phyloP scores from a whole-genome alignment of 2,329 filamentous ascomycete species.

The Ceratocystis cubensis region DNA sequence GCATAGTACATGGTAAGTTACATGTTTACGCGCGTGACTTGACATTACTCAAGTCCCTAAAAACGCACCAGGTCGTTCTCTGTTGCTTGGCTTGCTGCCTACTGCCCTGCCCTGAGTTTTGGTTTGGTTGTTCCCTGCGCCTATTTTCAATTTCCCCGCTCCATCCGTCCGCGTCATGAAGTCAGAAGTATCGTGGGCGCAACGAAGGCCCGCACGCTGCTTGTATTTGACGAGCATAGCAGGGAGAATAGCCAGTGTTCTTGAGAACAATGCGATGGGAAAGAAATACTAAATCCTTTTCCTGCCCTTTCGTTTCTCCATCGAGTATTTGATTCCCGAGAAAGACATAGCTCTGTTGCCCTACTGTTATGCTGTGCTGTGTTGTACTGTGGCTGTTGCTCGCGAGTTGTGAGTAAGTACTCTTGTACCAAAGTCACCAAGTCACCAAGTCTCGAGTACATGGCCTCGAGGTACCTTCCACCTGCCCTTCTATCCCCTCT shows the following conservation, averaged over 20 bases:
- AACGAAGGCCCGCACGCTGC: neutral
- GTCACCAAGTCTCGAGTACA: constrained; percentile 10
- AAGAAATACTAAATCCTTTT: neutral
- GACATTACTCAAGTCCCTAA: neutral
- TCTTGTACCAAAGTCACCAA: constrained; percentile 6
- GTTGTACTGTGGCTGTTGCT: neutral
- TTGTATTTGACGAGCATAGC: neutral
- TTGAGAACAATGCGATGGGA: neutral
- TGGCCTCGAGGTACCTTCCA: neutral
- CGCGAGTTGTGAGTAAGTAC: neutral
- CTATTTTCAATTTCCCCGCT: neutral
- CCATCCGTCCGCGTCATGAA: neutral
- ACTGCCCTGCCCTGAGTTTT: neutral
- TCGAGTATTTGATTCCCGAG: neutral
- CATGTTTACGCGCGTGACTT: neutral
- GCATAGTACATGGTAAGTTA: neutral
- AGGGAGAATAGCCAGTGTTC: neutral
- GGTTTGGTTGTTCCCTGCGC: neutral
- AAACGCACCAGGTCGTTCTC: neutral
- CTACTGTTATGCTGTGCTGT: neutral
- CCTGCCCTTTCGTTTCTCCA: neutral
- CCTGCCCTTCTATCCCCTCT: neutral
- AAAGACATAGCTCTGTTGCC: neutral
- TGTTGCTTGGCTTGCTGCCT: neutral
- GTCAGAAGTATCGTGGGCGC: neutral